Evolutionary conservation across 1,139 yeast species (phyloP).

Genomic region (Taphrina betulina): DNA sequence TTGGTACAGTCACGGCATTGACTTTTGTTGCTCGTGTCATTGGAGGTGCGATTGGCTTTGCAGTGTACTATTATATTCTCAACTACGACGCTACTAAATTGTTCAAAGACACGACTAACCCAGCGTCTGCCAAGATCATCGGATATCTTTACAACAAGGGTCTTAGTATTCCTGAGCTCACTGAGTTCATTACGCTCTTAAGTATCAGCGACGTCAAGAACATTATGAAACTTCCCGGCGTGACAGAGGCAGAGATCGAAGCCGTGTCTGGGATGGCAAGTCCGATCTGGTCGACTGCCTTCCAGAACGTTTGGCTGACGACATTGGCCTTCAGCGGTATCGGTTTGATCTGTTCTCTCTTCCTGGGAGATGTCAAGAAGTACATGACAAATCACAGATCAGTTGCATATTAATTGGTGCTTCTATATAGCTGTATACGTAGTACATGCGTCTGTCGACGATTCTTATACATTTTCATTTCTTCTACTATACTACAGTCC

Average conservation of each 20-base stretch:
- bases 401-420: not conserved
- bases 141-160: not conserved
- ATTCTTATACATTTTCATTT: too few species aligned
- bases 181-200: conserved; percentile 1
- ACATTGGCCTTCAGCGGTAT: conserved; percentile 28
- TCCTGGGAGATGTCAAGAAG: conserved; percentile 31
- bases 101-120: conserved; percentile 14
- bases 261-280: conserved; percentile 2
- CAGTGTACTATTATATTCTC: conserved; percentile 28
- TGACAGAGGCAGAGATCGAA: not conserved
- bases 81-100: conserved; percentile 5
- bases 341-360: conserved; percentile 27
- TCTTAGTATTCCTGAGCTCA: conserved; percentile 2
- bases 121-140: conserved; percentile 12
- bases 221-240: conserved; percentile 1
- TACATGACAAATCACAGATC: conserved; percentile 32
- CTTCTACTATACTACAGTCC: too few species aligned
- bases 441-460: too few species aligned
- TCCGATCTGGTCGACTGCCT: conserved; percentile 25
- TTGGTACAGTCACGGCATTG: conserved; percentile 29
- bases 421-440: too few species aligned
- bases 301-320: conserved; percentile 28
- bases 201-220: conserved; percentile 18
- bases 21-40: conserved; percentile 29
- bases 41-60: conserved; percentile 31